These are phyloP conservation scores for Neurospora terricola DNA, from an alignment of 495 filamentous ascomycete genomes.

Conservation along the genomic window DNA sequence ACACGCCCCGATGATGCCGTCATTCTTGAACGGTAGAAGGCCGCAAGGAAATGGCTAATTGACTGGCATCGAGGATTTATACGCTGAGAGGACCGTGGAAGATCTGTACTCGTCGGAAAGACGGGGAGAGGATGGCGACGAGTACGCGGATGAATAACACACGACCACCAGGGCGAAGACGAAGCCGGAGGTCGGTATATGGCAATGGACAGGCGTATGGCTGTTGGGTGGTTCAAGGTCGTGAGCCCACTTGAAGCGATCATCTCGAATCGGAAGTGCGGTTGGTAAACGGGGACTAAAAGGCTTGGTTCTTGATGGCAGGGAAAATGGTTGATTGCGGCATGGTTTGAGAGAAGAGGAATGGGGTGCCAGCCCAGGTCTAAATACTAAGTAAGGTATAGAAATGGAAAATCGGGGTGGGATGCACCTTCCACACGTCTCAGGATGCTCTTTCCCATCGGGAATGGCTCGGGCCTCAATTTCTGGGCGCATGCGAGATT, in stretches of 20 bases:
- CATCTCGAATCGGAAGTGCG: background rate
- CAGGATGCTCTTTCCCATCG: background rate
- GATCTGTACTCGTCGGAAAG: background rate
- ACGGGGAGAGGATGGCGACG: background rate
- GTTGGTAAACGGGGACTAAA: background rate
- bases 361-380: too few species aligned
- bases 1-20: background rate
- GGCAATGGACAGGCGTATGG: background rate
- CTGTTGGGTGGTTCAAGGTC: background rate
- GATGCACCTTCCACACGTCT: background rate
- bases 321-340: background rate
- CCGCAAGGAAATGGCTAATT: background rate
- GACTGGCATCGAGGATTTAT: background rate
- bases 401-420: background rate
- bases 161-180: background rate
- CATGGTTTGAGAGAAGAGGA: background rate
- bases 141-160: background rate
- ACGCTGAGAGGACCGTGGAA: background rate
- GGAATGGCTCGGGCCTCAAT: background rate
- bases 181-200: background rate
- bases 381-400: background rate
- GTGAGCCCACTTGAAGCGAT: background rate
- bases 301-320: background rate
- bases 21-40: background rate
- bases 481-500: background rate